phyloP scores from a whole-genome alignment of 176 grass and related monocot species.

The Avena eriantha region DNA sequence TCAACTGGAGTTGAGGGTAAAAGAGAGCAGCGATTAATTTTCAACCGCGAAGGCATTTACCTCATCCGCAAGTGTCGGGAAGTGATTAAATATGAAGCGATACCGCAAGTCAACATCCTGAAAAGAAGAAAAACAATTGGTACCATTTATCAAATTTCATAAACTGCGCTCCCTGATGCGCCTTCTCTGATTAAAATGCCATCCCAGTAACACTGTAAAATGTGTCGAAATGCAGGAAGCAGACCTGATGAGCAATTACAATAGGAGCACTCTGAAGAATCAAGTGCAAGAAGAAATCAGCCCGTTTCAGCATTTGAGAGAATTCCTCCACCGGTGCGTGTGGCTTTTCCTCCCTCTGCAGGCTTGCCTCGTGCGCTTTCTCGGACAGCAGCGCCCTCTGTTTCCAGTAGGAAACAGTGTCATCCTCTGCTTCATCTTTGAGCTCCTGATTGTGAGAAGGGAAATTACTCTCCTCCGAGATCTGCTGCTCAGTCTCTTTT shows the following conservation, averaged over 20 bases:
- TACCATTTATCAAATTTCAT: conserved; percentile 20
- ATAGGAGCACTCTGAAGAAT: conserved; percentile 91
- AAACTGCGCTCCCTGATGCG: not conserved
- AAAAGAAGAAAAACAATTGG: conserved; percentile 3
- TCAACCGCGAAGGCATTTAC: conserved; percentile 35
- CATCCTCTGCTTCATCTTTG: conserved; percentile 65
- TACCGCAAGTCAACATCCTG: conserved; percentile 86
- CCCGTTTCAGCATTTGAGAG: conserved; percentile 65
- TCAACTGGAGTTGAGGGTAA: conserved; percentile 15
- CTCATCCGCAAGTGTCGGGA: conserved; percentile 84
- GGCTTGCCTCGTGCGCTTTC: conserved; percentile 59
- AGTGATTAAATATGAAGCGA: conserved; percentile 95
- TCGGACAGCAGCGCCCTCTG: conserved; percentile 52
- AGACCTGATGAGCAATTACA: conserved; percentile 94
- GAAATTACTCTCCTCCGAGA: conserved; percentile 55
- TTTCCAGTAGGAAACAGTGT: conserved; percentile 67
- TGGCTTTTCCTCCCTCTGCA: conserved; percentile 70
- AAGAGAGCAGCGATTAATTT: conserved; percentile 1
- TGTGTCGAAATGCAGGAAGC: conserved; percentile 2
- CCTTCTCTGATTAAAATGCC: not conserved
- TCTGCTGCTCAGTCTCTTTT: conserved; percentile 59
- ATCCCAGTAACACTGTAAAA: conserved; percentile 25
- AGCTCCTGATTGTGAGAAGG: conserved; percentile 52
- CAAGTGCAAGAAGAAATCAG: conserved; percentile 94
- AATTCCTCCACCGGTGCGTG: conserved; percentile 72